A percentile compares a stretch with the other conserved stretches of the same genome.
Evolutionary conservation across 352 stramenopile species (phyloP).

Genomic region (Pythium graminicola): DNA sequence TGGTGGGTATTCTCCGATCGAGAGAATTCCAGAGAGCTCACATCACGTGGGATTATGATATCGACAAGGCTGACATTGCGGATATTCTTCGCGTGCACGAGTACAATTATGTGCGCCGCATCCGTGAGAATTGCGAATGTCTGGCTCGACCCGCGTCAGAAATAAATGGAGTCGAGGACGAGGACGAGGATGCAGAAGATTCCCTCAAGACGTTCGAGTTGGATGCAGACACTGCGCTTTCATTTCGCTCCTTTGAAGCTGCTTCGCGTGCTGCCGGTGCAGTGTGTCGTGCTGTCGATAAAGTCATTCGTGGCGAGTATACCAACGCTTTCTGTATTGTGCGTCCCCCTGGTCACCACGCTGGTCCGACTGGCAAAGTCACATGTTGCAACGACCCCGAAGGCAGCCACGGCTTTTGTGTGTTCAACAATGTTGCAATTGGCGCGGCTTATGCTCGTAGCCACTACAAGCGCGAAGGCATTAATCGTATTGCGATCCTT

Average conservation of each 20-base stretch:
- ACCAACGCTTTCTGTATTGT: constrained; percentile 96
- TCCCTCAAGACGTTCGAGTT: constrained; percentile 37
- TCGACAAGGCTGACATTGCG: constrained; percentile 65
- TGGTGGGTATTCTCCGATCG: constrained; percentile 64
- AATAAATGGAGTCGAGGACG: constrained; percentile 11
- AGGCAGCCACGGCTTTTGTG: constrained; percentile 91
- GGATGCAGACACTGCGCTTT: constrained; percentile 80
- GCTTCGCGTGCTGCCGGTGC: constrained; percentile 73
- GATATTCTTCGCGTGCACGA: constrained; percentile 90
- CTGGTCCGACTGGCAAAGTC: constrained; percentile 91
- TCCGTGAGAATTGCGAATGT: constrained; percentile 40
- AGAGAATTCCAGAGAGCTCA: constrained; percentile 54
- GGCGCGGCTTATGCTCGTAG: constrained; percentile 93
- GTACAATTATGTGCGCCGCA: constrained; percentile 77
- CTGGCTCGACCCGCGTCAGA: constrained; percentile 20
- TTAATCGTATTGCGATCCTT: constrained; percentile 93
- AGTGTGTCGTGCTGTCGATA: constrained; percentile 80
- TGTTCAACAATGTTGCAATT: constrained; percentile 98
- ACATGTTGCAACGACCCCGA: constrained; percentile 89
- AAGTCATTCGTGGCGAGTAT: constrained; percentile 80
- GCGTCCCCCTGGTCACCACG: constrained; percentile 96
- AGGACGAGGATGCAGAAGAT: constrained; percentile 30
- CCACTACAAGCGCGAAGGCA: constrained; percentile 87
- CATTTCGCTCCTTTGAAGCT: constrained; percentile 64
- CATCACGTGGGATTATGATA: constrained; percentile 60